phyloP scores from a whole-genome alignment of 148 eudicot genomes.

The Dysphania ambrosioides region DNA sequence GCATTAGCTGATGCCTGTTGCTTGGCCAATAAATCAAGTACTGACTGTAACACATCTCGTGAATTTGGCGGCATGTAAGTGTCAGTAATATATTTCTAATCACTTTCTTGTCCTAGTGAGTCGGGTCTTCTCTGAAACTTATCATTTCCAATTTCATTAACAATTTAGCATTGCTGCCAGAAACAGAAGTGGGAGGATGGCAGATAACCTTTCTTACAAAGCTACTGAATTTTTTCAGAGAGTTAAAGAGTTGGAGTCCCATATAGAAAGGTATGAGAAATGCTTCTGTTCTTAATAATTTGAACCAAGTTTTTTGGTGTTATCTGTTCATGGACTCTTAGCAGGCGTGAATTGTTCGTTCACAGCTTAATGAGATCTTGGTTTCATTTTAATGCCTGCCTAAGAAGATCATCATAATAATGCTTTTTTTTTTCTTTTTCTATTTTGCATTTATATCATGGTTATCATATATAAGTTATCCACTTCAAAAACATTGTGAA shows the following conservation, averaged over 20 bases:
- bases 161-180: conserved; percentile 14
- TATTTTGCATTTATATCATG: too few species aligned
- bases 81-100: not conserved
- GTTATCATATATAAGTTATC: too few species aligned
- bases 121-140: not conserved
- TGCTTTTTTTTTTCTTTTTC: too few species aligned
- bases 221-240: conserved; percentile 40
- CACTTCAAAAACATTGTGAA: too few species aligned
- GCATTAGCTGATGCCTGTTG: conserved; percentile 58
- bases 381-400: not conserved
- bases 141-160: not conserved
- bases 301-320: not conserved
- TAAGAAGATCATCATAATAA: too few species aligned
- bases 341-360: not conserved
- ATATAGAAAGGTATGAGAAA: conserved; percentile 41
- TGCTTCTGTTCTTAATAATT: not conserved
- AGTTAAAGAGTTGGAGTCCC: conserved; percentile 40
- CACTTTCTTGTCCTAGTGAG: not conserved
- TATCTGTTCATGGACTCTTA: not conserved
- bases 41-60: conserved; percentile 20
- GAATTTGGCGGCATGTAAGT: conserved; percentile 37
- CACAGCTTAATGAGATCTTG: not conserved
- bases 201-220: conserved; percentile 17
- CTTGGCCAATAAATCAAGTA: conserved; percentile 18
- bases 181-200: not conserved